Conservation (phyloP, 2,329 filamentous ascomycete genomes). For the Ilyonectria sp. region DNA sequence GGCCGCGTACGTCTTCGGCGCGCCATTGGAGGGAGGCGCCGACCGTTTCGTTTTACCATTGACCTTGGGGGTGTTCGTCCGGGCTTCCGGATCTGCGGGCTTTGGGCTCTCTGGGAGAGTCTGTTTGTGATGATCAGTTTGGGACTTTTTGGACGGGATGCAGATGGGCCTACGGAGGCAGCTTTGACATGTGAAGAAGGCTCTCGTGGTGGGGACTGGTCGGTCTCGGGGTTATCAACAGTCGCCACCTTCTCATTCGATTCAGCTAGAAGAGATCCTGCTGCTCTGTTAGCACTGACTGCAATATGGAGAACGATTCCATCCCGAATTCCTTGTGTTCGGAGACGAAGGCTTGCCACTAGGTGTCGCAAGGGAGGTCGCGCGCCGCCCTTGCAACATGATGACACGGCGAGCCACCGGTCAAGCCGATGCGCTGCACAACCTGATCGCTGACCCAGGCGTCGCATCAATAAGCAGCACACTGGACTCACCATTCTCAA, state of each 20-base stretch:
- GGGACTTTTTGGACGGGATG: not conserved
- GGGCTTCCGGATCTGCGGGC: constrained; percentile 32
- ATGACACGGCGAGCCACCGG: constrained; percentile 22
- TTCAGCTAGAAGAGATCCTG: constrained; percentile 28
- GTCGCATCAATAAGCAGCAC: not conserved
- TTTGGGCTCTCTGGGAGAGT: constrained; percentile 19
- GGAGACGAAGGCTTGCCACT: not conserved
- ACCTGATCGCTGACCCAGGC: not conserved
- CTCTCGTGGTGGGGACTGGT: constrained; percentile 25
- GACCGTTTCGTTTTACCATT: constrained; percentile 40
- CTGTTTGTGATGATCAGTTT: constrained; percentile 23
- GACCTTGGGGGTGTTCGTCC: constrained; percentile 36
- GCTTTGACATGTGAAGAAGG: constrained; percentile 23
- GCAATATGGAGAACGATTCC: not conserved
- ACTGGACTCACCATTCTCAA: constrained; percentile 39
- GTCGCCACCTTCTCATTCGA: constrained; percentile 44
- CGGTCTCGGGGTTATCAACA: constrained; percentile 36
- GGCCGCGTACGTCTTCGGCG: constrained; percentile 43
- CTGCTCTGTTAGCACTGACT: constrained; percentile 26
- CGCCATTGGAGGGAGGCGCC: constrained; percentile 33
- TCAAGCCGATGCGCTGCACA: constrained; percentile 16
- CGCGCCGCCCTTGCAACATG: constrained; percentile 13
- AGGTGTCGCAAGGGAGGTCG: not conserved
- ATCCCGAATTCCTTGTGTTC: not conserved
- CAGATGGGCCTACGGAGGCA: constrained; percentile 14